Evolutionary conservation across 108 stramenopile genomes (phyloP), one percentile per base, ranked within the genome.

Genomic region (Craspedostauros australis): DNA sequence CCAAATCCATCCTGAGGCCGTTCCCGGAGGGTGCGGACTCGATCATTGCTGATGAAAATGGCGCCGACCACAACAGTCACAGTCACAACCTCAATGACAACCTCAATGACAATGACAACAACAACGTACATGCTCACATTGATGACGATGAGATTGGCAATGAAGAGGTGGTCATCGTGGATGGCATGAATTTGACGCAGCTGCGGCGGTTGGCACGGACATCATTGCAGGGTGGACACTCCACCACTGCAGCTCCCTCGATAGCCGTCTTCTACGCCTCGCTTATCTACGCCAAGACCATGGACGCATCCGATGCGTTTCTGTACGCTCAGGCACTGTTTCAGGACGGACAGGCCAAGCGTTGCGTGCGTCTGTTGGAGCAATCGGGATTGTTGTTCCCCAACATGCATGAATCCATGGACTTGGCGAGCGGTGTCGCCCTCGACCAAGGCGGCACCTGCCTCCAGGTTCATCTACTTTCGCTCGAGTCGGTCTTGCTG

Each of bases 191-290:
- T 30, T 43, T 68, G 12, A 45, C 57, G 4, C 44, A 53, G 22
- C 30, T 68, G 5, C 52, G 67, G 30, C 25, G 24, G 14, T 34
- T 68, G 20, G 52, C 67, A 15, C 18, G 40, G 12, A 15, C 38
- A 0, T 42, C 50, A 24, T 27, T 50, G 26, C 2, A 15, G 46
- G 22, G 22, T 16, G 11, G 20, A 21, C 46, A 46, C 2, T 0
- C 2, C 38, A 39, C 21, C 11, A 36, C 50, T 15, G 42, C 52
- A 19, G 5, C 47, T 45, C 68, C 77, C 2, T 33, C 60, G 30
- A 75, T 72, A 39, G 81, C 84, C 1, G 66, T 70, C 29, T 89
- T 85, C 59, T 89, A 69, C 62, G 83, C 81, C 7, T 39, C 55
- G 12, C 41, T 77, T 16, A 62, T 82, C 4, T 69, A 68, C 63